Percentiles rank a stretch among this genome's conserved stretches.
Conservation (phyloP, 352 stramenopile genomes). For the Phytophthora pseudosyringae region DNA sequence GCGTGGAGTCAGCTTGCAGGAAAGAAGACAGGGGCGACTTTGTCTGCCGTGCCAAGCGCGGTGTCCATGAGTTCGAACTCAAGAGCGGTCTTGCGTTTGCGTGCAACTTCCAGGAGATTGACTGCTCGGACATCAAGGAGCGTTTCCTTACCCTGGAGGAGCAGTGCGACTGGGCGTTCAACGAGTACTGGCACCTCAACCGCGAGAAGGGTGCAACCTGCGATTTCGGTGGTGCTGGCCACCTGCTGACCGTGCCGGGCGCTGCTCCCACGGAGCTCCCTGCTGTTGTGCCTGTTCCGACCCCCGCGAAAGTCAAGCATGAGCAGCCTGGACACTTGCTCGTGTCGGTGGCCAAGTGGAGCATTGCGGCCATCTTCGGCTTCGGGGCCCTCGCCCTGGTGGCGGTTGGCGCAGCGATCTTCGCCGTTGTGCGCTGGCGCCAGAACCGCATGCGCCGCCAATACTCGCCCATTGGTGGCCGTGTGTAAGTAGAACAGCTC, state of each 20-base stretch:
- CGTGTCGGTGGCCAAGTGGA: constrained; percentile 39
- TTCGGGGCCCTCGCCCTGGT: constrained; percentile 27
- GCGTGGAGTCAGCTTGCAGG: constrained; percentile 63
- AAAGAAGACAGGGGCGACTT: constrained; percentile 83
- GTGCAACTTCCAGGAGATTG: constrained; percentile 61
- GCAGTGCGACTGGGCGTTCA: constrained; percentile 78
- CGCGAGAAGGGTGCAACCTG: constrained; percentile 76
- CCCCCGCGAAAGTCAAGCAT: constrained; percentile 15
- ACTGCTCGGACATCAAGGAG: constrained; percentile 66
- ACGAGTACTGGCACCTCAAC: constrained; percentile 80
- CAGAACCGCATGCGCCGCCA: constrained; percentile 41
- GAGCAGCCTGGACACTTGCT: constrained; percentile 31
- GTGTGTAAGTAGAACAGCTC: constrained; percentile 30
- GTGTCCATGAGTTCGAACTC: constrained; percentile 73
- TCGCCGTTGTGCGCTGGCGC: constrained; percentile 41
- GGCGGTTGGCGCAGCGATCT: constrained; percentile 29
- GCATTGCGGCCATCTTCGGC: constrained; percentile 34
- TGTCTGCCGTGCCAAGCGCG: constrained; percentile 74
- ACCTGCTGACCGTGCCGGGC: constrained; percentile 49
- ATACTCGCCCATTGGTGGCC: constrained; percentile 57
- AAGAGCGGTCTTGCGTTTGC: constrained; percentile 70
- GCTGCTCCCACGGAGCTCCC: constrained; percentile 25
- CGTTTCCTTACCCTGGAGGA: constrained; percentile 65
- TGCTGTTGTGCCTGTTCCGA: constrained; percentile 3
- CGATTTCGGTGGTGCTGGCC: constrained; percentile 77